Evolutionary conservation across 345 rosid genomes (phyloP), one percentile per base, ranked within the genome.

Genomic region (Draba incana): DNA sequence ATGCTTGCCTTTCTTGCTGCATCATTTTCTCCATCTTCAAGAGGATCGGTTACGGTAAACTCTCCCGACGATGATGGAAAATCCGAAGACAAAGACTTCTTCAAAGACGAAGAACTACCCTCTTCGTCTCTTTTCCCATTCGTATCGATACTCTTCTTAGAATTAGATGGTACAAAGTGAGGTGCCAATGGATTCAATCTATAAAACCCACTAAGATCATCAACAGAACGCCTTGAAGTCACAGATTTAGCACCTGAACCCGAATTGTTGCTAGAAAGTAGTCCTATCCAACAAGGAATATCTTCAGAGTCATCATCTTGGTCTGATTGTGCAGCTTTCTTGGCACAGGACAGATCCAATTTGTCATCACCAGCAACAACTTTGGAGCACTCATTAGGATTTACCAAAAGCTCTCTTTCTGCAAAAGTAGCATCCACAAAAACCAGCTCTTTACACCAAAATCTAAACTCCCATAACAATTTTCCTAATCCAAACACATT

Each of bases 211-310:
- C 58, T 77, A 30, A 63, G 61, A 70, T 49, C 79, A 57, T 70
- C 76, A 72, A 15, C 72, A 41, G 64, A 54, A 53, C 51, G 66
- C 68, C 68, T 78, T 6, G 50, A 57, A 45, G 56, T 42, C 49
- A 51, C 10, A 46, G 74, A 64, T 33, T 27, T 57, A 13, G 67
- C 10, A 67, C 60, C 67, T 31, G 51, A 57, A 41, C 31, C 65
- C 0, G 66, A 14, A 52, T 46, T 46, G 33, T 60, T 70, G 44
- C 51, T 33, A 58, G 48, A 56, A 39, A 24, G 62, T 15, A 56
- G 78, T 69, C 94, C 89, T 74, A 51, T 78, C 91, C 89, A 88
- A 72, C 91, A 85, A 46, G 94, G 88, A 60, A 87, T 78, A 77
- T 88, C 94, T 60, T 82, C 92, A 53, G 80, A 75, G 57, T 84